Conservation (phyloP, 768 basidiomycete species). For the Kwoniella shandongensis region DNA sequence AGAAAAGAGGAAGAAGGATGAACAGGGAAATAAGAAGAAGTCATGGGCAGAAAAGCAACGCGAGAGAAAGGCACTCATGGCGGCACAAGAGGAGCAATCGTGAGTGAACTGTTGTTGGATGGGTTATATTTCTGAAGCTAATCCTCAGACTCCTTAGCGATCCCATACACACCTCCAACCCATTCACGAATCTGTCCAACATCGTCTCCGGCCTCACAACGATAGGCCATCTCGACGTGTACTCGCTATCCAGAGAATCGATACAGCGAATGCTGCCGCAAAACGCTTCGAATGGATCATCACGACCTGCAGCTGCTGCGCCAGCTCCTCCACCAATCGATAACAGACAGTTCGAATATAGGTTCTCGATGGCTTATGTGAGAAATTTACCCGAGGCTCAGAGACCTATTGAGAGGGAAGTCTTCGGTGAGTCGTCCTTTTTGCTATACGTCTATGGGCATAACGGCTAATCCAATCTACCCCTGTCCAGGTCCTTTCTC, state of each 20-base stretch:
- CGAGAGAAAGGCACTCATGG: constrained; percentile 48
- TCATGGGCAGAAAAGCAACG: constrained; percentile 55
- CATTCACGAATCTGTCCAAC: constrained; percentile 52
- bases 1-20: constrained; percentile 40
- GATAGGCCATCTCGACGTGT: constrained; percentile 53
- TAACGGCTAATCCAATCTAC: no score
- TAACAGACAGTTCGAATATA: constrained; percentile 51
- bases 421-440: constrained; percentile 49
- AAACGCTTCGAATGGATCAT: constrained; percentile 8
- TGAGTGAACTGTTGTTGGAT: constrained; percentile 18
- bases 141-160: constrained; percentile 10
- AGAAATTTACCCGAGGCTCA: constrained; percentile 45
- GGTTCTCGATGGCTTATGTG: constrained; percentile 52
- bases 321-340: constrained; percentile 24
- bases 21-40: constrained; percentile 36
- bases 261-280: constrained; percentile 52
- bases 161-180: constrained; percentile 36
- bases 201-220: constrained; percentile 49
- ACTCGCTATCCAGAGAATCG: constrained; percentile 52
- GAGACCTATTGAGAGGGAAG: constrained; percentile 52
- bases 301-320: constrained; percentile 1
- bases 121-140: neutral
- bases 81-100: constrained; percentile 25
- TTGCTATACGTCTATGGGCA: no score
- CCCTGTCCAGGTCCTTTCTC: constrained; percentile 53